phyloP scores from a whole-genome alignment of 2,329 filamentous ascomycete species.

The Onygena corvina region DNA sequence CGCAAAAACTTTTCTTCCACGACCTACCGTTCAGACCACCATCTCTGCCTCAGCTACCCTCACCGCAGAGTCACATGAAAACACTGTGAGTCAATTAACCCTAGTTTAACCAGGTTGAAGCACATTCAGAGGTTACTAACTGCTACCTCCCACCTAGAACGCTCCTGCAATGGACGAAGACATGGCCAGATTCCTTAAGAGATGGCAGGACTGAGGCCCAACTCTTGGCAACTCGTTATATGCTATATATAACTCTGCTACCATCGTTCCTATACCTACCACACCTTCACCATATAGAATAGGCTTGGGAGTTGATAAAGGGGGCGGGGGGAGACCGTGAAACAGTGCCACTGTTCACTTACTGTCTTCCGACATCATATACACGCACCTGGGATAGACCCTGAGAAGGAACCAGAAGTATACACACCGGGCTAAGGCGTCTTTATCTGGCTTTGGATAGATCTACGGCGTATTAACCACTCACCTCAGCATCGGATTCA shows the following conservation, averaged over 20 bases:
- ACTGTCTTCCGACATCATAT: not conserved
- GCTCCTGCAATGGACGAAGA: conserved; percentile 41
- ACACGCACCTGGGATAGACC: too few relatives aligned
- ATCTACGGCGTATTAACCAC: not conserved
- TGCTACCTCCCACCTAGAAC: not conserved
- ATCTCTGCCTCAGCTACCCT: conserved; percentile 35
- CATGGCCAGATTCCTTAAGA: conserved; percentile 46
- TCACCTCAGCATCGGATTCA: not conserved
- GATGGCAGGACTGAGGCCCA: conserved; percentile 47
- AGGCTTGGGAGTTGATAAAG: not conserved
- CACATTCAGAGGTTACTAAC: not conserved
- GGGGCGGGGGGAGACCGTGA: not conserved
- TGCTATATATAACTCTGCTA: not conserved
- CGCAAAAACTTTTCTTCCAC: conserved; percentile 40
- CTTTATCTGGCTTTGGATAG: not conserved
- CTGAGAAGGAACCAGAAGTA: too few relatives aligned
- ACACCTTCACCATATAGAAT: not conserved
- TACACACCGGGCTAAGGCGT: not conserved
- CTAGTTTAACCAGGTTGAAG: not conserved
- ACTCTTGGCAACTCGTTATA: not conserved
- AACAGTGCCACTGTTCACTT: not conserved
- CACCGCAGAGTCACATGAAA: conserved; percentile 44
- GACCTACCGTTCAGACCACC: conserved; percentile 39
- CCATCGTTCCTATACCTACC: not conserved
- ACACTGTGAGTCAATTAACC: conserved; percentile 41